Evolutionary conservation across 2,329 filamentous ascomycete species (phyloP).

Genomic region (Pseudogymnoascus sp.): DNA sequence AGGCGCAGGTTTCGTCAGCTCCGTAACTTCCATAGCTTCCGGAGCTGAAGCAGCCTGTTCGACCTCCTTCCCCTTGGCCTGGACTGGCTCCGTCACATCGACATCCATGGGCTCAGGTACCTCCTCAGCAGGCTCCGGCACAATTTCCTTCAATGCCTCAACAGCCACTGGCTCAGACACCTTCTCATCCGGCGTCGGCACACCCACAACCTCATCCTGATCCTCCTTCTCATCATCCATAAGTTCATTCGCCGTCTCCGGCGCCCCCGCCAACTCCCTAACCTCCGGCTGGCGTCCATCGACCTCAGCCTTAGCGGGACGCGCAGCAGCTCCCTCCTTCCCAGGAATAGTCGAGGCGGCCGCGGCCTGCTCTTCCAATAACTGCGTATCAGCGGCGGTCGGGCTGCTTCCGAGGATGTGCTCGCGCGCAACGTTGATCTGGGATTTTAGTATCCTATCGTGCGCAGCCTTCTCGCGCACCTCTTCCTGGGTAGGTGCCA

Average conservation of each 20-base stretch:
- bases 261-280: background rate
- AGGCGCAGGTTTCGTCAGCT: background rate
- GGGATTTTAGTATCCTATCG: slow-evolving; percentile 21
- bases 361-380: slow-evolving; percentile 47
- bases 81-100: slow-evolving; percentile 16
- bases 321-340: background rate
- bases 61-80: background rate
- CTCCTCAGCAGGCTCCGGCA: slow-evolving; percentile 18
- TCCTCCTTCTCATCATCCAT: slow-evolving; percentile 22
- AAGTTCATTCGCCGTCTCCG: slow-evolving; percentile 12
- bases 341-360: slow-evolving; percentile 20
- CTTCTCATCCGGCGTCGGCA: slow-evolving; percentile 19
- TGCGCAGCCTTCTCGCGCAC: slow-evolving; percentile 31
- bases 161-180: slow-evolving; percentile 18
- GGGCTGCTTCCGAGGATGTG: slow-evolving; percentile 35
- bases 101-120: slow-evolving; percentile 21
- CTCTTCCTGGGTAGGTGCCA: slow-evolving; percentile 19
- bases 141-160: slow-evolving; percentile 23
- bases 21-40: background rate
- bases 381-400: slow-evolving; percentile 50
- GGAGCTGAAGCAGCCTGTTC: background rate
- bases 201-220: slow-evolving; percentile 19
- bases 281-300: background rate
- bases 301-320: background rate
- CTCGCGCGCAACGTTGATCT: slow-evolving; percentile 28